Percentiles rank a stretch among this genome's conserved stretches.
These are phyloP conservation scores for Fraxinus dipetala DNA, from an alignment of 305 asterid species.

Conservation along the genomic window DNA sequence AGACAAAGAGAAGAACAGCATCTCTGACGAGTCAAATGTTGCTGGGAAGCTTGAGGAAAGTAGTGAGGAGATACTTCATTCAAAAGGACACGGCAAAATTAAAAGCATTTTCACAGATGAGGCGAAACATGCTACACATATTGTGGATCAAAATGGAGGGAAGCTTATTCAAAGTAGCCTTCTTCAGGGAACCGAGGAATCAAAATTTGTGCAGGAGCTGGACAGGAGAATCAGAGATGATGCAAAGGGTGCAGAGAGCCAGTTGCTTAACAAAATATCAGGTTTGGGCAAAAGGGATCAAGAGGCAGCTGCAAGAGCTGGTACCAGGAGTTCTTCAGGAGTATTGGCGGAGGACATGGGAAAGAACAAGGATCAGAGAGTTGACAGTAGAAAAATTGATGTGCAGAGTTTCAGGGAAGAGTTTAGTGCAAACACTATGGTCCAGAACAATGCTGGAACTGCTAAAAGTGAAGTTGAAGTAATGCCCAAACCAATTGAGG, in stretches of 20 bases:
- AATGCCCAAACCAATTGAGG: slow-evolving; percentile 35
- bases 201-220: slow-evolving; percentile 53
- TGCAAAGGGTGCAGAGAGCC: slow-evolving; percentile 39
- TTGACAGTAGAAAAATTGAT: slow-evolving; percentile 33
- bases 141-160: slow-evolving; percentile 46
- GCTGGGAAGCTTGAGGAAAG: slow-evolving; percentile 37
- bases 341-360: slow-evolving; percentile 39
- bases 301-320: slow-evolving; percentile 20
- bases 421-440: slow-evolving; percentile 30
- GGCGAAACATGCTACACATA: slow-evolving; percentile 25
- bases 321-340: slow-evolving; percentile 27
- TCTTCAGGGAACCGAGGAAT: slow-evolving; percentile 33
- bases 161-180: slow-evolving; percentile 30
- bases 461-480: slow-evolving; percentile 36
- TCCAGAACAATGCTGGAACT: slow-evolving; percentile 25
- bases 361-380: slow-evolving; percentile 33
- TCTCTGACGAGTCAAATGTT: slow-evolving; percentile 51
- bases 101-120: slow-evolving; percentile 32
- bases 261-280: slow-evolving; percentile 38
- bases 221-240: slow-evolving; percentile 56
- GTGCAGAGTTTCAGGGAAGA: slow-evolving; percentile 32
- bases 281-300: slow-evolving; percentile 33
- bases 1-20: slow-evolving; percentile 64
- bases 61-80: slow-evolving; percentile 32
- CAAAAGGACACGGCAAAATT: slow-evolving; percentile 33